Evolutionary conservation across 441 rosid species (phyloP).

Genomic region (Bruguiera hainesii): DNA sequence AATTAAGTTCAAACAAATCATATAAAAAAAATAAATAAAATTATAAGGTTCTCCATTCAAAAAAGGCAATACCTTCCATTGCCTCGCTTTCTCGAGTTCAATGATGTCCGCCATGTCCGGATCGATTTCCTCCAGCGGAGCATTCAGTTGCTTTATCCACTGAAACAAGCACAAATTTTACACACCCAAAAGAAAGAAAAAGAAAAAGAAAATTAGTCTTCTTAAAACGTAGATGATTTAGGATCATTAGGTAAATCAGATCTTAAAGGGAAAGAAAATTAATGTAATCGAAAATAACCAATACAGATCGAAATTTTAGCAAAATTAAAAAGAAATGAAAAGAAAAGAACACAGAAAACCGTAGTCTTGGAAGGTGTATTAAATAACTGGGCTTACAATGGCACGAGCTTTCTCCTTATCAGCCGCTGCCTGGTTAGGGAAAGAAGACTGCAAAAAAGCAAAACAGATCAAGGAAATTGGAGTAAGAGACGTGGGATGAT

Average conservation of each 20-base stretch:
- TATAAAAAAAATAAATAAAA: too few species aligned
- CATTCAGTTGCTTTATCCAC: slow-evolving; percentile 90
- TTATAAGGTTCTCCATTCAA: not conserved
- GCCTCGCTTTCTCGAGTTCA: slow-evolving; percentile 92
- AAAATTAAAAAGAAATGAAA: not conserved
- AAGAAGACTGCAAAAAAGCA: slow-evolving; percentile 52
- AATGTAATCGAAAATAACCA: not conserved
- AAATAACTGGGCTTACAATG: slow-evolving; percentile 26
- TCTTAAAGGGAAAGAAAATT: too few species aligned
- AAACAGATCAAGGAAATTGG: slow-evolving; percentile 8
- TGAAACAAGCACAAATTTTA: slow-evolving; percentile 21
- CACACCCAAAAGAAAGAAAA: not conserved
- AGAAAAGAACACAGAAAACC: not conserved
- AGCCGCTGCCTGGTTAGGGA: slow-evolving; percentile 40
- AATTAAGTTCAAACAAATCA: not conserved
- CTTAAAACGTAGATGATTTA: not conserved
- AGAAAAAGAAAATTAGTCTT: not conserved
- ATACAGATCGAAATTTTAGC: not conserved
- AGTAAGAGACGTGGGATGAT: not conserved
- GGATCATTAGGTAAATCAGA: too few species aligned
- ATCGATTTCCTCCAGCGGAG: slow-evolving; percentile 73
- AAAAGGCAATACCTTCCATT: slow-evolving; percentile 67
- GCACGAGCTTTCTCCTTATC: slow-evolving; percentile 59
- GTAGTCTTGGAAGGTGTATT: too few species aligned
- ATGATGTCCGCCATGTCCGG: slow-evolving; percentile 86